Conservation (phyloP, 2,329 filamentous ascomycete species). For the Sclerotinia borealis region DNA sequence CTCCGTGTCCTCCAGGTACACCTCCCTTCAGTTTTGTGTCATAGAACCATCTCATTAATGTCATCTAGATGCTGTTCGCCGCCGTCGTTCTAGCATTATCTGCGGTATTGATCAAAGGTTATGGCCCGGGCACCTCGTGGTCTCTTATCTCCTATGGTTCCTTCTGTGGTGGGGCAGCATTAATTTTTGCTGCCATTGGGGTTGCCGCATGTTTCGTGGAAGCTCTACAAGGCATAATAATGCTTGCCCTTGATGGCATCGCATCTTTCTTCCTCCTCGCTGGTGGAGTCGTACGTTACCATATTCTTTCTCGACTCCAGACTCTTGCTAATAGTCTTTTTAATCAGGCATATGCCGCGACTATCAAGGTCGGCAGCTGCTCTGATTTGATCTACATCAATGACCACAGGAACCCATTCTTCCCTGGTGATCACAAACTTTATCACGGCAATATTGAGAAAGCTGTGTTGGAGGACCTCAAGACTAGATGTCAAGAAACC, state of each 20-base stretch:
- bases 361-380: conserved; percentile 24
- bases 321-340: background rate
- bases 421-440: conserved; percentile 6
- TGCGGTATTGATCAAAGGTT: conserved; percentile 22
- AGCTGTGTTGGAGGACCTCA: background rate
- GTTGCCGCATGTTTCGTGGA: conserved; percentile 24
- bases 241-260: conserved; percentile 22
- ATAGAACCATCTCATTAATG: background rate
- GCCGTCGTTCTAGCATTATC: conserved; percentile 25
- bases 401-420: conserved; percentile 14
- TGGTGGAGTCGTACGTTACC: conserved; percentile 25
- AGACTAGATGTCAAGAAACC: conserved; percentile 59
- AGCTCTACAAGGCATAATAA: conserved; percentile 21
- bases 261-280: conserved; percentile 27
- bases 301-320: no score
- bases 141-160: conserved; percentile 24
- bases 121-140: conserved; percentile 20
- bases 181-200: conserved; percentile 22
- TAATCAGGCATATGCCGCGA: conserved; percentile 24
- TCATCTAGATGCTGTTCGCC: conserved; percentile 21
- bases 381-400: conserved; percentile 10
- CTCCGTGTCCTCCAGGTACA: conserved; percentile 21
- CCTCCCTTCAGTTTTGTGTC: background rate
- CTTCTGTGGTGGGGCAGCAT: conserved; percentile 25
- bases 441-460: background rate